phyloP scores from a whole-genome alignment of 768 basidiomycete species.

The Fomitopsis serialis region DNA sequence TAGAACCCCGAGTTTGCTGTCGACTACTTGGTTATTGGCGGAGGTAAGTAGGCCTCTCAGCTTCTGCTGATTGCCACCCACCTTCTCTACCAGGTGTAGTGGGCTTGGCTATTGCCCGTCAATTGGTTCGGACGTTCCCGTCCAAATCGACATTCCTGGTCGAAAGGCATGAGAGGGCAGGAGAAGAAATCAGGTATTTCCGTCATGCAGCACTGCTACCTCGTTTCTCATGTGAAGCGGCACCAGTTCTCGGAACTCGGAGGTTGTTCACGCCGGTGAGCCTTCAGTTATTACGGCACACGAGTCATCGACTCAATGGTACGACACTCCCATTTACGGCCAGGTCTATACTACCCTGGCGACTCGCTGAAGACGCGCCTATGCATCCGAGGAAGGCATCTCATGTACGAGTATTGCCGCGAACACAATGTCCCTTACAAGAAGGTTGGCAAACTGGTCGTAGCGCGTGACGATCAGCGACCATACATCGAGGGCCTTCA shows the following conservation, averaged over 20 bases:
- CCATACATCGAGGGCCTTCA: conserved; percentile 69
- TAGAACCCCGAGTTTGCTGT: conserved; percentile 66
- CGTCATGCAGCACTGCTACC: background rate
- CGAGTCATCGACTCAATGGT: background rate
- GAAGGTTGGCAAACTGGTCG: conserved; percentile 86
- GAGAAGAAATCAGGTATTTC: conserved; percentile 64
- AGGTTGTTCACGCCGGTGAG: conserved; percentile 85
- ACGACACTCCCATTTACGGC: background rate
- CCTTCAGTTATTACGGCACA: background rate
- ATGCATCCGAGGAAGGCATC: conserved; percentile 79
- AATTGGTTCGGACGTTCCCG: conserved; percentile 59
- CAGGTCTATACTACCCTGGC: conserved; percentile 81
- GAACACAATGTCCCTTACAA: conserved; percentile 55
- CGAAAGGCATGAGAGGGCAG: conserved; percentile 72
- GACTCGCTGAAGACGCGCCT: conserved; percentile 80
- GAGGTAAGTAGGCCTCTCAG: conserved; percentile 42
- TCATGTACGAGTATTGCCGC: conserved; percentile 77
- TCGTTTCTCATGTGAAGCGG: conserved; percentile 3
- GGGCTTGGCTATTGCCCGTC: conserved; percentile 81
- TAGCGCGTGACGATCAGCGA: conserved; percentile 65
- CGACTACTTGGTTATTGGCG: conserved; percentile 87
- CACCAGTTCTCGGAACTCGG: conserved; percentile 78
- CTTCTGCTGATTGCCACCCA: background rate
- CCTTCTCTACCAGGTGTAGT: conserved; percentile 53
- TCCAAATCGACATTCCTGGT: conserved; percentile 72